Base-by-base conservation (phyloP, 345 rosid genomes). In the Dipteronia sinensis region DNA sequence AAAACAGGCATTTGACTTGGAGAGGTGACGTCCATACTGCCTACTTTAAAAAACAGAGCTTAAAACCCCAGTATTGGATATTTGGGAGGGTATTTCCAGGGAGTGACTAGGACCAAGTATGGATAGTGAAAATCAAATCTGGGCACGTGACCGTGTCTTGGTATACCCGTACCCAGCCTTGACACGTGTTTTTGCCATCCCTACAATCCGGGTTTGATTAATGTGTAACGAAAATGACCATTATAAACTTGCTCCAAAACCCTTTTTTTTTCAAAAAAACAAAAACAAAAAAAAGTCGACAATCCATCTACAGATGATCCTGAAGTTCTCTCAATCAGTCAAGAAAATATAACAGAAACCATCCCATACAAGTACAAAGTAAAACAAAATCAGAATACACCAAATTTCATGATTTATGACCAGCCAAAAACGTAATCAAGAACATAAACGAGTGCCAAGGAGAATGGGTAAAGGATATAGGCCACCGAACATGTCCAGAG, bases 391-490 rank as follows among this genome's bases (percentile, higher is more conserved):
- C 7, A 19, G 20, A 17, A 6, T 34, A n/a, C n/a, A 65, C 25
- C 29, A 59, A 40, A 65, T 13, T 51, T 23, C 55, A 19, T 20
- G 22, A 75, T 73, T 90, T 96, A 96, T 11, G 98, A 92, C 99
- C 99, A 96, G 55, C 98, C 98, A 10, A 87, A 84, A 76, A 86
- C 76, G 78, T 91, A 92, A 73, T 96, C 97, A 64, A 91, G 95
- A 73, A 94, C 88, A 77, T 94, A 96, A 65, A 96, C 98, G 68
- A 96, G 85, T 16, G 88, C 97, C 82, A 96, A 77, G 10, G 99
- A 92, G 75, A 96, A 85, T 0, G 99, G 97, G 74, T 94, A 96
- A 10, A 96, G 97, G 66, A 75, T 11, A 83, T 79, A 96, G 19
- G 97, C 97, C 11, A 90, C 3, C 25, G 84, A 87, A 70, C 87